Percentiles rank a stretch among this genome's conserved stretches.
These are phyloP conservation scores for Exsudoporus floridanus DNA, from an alignment of 1,284 basidiomycete species.

Conservation along the genomic window DNA sequence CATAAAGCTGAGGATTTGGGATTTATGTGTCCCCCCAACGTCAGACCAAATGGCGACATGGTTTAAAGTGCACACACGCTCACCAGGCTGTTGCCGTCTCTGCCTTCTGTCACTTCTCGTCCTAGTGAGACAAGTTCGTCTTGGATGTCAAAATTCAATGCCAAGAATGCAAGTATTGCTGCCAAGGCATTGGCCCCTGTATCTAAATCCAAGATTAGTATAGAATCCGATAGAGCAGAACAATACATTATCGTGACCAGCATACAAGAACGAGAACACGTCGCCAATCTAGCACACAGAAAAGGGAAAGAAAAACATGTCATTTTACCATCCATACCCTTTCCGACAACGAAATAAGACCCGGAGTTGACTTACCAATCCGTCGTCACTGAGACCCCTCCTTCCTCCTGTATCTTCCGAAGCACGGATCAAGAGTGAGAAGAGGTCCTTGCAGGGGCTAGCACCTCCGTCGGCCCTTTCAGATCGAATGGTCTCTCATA, in stretches of 20 bases:
- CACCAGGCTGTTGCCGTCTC: slow-evolving; percentile 43
- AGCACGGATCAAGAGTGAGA: slow-evolving; percentile 50
- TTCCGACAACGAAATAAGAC: background rate
- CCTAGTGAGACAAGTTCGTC: slow-evolving; percentile 48
- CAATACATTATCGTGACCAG: slow-evolving; percentile 46
- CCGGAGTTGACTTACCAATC: slow-evolving; percentile 39
- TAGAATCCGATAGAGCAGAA: background rate
- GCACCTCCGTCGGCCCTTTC: slow-evolving; percentile 15
- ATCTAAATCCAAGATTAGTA: slow-evolving; percentile 35
- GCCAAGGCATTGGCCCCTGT: slow-evolving; percentile 50
- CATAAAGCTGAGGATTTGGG: background rate
- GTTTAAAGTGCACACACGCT: slow-evolving; percentile 5
- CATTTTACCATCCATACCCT: background rate
- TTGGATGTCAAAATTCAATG: slow-evolving; percentile 45
- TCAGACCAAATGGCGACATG: slow-evolving; percentile 22
- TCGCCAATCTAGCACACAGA: slow-evolving; percentile 48
- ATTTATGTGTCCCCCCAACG: background rate
- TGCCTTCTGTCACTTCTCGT: slow-evolving; percentile 36
- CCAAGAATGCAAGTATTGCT: slow-evolving; percentile 40
- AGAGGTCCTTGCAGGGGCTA: slow-evolving; percentile 37
- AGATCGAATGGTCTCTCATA: slow-evolving; percentile 37
- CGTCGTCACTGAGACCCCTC: slow-evolving; percentile 43
- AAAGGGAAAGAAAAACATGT: background rate
- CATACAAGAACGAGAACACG: slow-evolving; percentile 51
- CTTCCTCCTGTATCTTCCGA: slow-evolving; percentile 46